Conservation (phyloP, 2,329 filamentous ascomycete genomes). For the Cercospora janseana region DNA sequence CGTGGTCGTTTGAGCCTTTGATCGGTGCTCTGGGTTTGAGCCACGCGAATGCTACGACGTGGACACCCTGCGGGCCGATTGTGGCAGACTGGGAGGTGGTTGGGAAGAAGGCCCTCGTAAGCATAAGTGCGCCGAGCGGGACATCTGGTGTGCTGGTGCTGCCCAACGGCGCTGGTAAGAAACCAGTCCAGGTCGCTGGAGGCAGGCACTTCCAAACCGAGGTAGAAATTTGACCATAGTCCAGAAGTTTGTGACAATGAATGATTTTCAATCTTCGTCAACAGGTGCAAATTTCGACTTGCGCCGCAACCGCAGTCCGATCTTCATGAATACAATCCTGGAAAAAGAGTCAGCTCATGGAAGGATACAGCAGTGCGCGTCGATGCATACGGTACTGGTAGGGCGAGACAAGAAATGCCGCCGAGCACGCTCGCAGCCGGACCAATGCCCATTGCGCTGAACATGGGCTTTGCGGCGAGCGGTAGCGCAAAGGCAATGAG, state of each 20-base stretch:
- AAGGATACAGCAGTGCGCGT: background rate
- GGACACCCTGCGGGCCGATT: constrained; percentile 32
- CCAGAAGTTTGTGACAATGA: background rate
- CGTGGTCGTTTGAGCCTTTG: constrained; percentile 34
- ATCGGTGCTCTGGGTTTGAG: constrained; percentile 33
- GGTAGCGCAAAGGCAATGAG: constrained; percentile 43
- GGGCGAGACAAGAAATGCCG: constrained; percentile 40
- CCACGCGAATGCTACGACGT: constrained; percentile 30
- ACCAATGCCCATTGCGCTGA: constrained; percentile 43
- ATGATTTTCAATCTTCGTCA: constrained; percentile 7
- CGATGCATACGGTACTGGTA: constrained; percentile 42
- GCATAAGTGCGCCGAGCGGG: background rate
- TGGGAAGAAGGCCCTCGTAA: background rate
- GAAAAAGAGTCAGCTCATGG: background rate
- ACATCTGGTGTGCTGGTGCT: constrained; percentile 2
- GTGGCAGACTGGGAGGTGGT: constrained; percentile 29
- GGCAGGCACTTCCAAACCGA: background rate
- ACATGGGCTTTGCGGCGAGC: constrained; percentile 43
- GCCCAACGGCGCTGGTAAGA: background rate
- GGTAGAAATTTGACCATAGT: background rate
- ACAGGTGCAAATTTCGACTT: constrained; percentile 40
- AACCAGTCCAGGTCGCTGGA: background rate
- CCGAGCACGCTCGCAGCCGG: constrained; percentile 45
- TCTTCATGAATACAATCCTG: constrained; percentile 46
- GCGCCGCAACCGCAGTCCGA: constrained; percentile 42